Evolutionary conservation across 192 early-diverging fungal species (phyloP), one percentile per base, ranked within the genome.

Genomic region (Backusella macrospora): DNA sequence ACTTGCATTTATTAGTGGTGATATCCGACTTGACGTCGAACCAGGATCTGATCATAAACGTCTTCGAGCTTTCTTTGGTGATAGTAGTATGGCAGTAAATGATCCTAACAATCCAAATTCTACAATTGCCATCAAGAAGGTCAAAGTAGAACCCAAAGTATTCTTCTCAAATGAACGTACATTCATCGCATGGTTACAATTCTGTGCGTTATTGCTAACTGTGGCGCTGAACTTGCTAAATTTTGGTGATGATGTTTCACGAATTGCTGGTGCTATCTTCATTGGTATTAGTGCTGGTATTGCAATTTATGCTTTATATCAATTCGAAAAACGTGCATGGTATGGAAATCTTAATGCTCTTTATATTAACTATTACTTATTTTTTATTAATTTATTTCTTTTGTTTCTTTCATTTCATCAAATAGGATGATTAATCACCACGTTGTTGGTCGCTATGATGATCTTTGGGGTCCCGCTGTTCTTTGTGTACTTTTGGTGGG

Each of bases 91-190:
- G 39, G 34, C 45, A 5, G 18, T 72, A 0, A 43, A 63, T 13
- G 52, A 72, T 39, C 64, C 71, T 0, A 67, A 75, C 21, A 62
- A 73, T 26, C 40, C 65, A 15, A 72, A 62, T 6, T 59, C 34
- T 39, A 18, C 68, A 0, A 45, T 73, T 68, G n/a, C 73, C 9
- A 13, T 74, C 10, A 84, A 76, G 40, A 84, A 88, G 37, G 81
- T 92, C 38, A 85, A 89, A 39, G 89, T 94, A 4, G 95, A 96
- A 73, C 92, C 95, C 44, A 96, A 96, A 84, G 91, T 94, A 14
- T 95, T 90, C 65, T 92, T 96, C 77, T 93, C 94, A 45, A 96
- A 96, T 71, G 95, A 96, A 78, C 84, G 95, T 45, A 95, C 94
- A 4, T 96, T 96, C 80, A 82, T 96, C 40, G 80, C 86, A 38